A percentile compares a stretch with the other conserved stretches of the same genome.
These are phyloP conservation scores for Amanita phalloides DNA, from an alignment of 768 basidiomycete genomes.

Conservation along the genomic window DNA sequence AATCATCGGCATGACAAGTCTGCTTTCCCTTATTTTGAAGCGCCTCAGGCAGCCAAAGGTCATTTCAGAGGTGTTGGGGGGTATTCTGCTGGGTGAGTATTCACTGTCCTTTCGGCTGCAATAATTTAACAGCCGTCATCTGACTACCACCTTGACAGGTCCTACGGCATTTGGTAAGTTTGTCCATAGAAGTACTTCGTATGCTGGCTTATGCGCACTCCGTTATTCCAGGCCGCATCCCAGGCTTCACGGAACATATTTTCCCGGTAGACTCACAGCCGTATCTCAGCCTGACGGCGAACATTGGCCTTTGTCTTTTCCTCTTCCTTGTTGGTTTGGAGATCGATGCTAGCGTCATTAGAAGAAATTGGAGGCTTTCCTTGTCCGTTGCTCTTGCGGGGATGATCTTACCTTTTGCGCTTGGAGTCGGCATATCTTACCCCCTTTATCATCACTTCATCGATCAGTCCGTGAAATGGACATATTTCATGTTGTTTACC, in stretches of 20 bases:
- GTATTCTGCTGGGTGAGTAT: slow-evolving; percentile 67
- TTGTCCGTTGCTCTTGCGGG: slow-evolving; percentile 68
- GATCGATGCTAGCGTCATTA: slow-evolving; percentile 74
- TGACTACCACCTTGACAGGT: too few relatives aligned
- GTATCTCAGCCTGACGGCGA: slow-evolving; percentile 79
- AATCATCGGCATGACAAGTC: slow-evolving; percentile 71
- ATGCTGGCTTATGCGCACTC: neutral
- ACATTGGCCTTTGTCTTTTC: slow-evolving; percentile 82
- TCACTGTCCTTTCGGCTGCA: neutral
- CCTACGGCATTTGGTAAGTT: slow-evolving; percentile 37
- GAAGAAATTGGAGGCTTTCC: slow-evolving; percentile 62
- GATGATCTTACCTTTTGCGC: slow-evolving; percentile 78
- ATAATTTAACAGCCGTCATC: neutral
- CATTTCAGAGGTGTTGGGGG: slow-evolving; percentile 77
- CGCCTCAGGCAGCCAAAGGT: slow-evolving; percentile 79
- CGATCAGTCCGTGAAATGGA: slow-evolving; percentile 55
- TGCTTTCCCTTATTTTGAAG: slow-evolving; percentile 62
- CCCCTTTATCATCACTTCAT: slow-evolving; percentile 73
- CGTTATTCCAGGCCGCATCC: slow-evolving; percentile 57
- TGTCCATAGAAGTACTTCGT: neutral
- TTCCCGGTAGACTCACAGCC: slow-evolving; percentile 67
- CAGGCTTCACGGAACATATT: slow-evolving; percentile 77
- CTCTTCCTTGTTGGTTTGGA: slow-evolving; percentile 91
- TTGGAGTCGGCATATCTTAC: slow-evolving; percentile 57
- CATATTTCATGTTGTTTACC: slow-evolving; percentile 90